Base-by-base conservation (phyloP, 257 asterid genomes). In the Thymus quinquecostatus region DNA sequence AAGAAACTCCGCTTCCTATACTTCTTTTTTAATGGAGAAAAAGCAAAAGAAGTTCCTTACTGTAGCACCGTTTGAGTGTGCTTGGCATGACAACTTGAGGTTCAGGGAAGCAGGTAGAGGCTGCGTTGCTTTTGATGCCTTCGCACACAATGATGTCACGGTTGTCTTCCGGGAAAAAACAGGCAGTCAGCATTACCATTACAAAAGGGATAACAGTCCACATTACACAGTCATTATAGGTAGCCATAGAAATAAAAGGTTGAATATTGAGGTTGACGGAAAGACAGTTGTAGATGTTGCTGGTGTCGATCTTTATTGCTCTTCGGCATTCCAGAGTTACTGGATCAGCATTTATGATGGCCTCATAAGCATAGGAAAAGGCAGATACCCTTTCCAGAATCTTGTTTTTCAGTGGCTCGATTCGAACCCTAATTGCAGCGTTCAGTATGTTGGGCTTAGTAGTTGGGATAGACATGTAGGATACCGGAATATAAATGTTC, bases 391-490 rank as follows among this genome's bases (percentile, higher is more conserved):
- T 74, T 95, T 95, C 73, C 99, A 92, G 70, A 92, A 95, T 79
- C 96, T 92, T 40, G 96, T 92, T 55, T 95, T 85, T 70, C 98
- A 92, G 76, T 95, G 99, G 99, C 87, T 83, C 71, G 98, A 95
- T 75, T 81, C 98, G 0, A 87, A 89, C 54, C 99, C 99, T 29
- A 92, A 88, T 81, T 77, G 92, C 73, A 84, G 83, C 41, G 92
- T 92, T 71, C 96, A 89, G 87, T 95, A 91, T 34, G 85, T 95
- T 10, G 99, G 99, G 50, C 96, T 95, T 62, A 95, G 99, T 80
- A 89, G 99, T 76, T 95, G 98, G 98, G 99, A 92, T 70, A 88
- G 87, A 60, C 98, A 95, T 74, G 98, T 95, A 8, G 98, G 99
- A 14, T 95, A 95, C 76, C 76, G 97, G 76, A 95, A 95, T 66